Percentiles rank a stretch among this genome's conserved stretches.
Evolutionary conservation across 352 stramenopile species (phyloP).

Genomic region (Globisporangium megalacanthum): DNA sequence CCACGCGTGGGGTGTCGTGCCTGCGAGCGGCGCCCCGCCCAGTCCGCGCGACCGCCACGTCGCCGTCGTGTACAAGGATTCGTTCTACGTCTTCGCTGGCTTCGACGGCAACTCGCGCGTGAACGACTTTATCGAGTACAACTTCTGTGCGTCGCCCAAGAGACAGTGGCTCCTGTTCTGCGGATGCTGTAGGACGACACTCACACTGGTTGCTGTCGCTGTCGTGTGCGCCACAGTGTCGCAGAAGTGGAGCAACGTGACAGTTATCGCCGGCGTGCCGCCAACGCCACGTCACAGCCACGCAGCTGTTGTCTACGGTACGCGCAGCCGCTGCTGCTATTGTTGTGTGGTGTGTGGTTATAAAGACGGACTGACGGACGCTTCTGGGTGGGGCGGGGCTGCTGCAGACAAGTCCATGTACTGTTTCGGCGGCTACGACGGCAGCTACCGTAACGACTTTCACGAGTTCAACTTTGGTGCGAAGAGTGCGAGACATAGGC

Average conservation of each 20-base stretch:
- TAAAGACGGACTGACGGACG: not conserved
- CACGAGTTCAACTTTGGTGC: conserved; percentile 94
- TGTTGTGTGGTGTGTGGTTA: not conserved
- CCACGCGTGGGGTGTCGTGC: conserved; percentile 70
- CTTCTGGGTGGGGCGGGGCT: not conserved
- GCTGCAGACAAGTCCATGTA: conserved; percentile 74
- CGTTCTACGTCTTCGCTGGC: conserved; percentile 93
- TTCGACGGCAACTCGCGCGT: conserved; percentile 92
- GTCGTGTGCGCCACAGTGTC: conserved; percentile 30
- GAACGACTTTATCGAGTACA: conserved; percentile 95
- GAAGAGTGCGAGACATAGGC: not conserved
- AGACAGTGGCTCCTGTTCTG: not conserved
- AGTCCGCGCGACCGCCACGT: conserved; percentile 93
- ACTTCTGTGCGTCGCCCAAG: conserved; percentile 75
- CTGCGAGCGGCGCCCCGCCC: conserved; percentile 59
- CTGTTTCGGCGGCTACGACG: conserved; percentile 95
- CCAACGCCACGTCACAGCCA: conserved; percentile 95
- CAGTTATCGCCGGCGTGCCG: conserved; percentile 71
- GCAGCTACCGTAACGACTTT: conserved; percentile 94
- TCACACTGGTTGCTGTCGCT: too few relatives aligned
- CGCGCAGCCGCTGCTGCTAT: not conserved
- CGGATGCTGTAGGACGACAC: not conserved
- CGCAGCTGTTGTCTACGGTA: conserved; percentile 88
- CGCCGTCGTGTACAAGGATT: conserved; percentile 89
- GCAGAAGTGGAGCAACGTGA: conserved; percentile 74